These are phyloP conservation scores for Deinandra increscens DNA, from an alignment of 129 eudicot genomes.

Conservation along the genomic window DNA sequence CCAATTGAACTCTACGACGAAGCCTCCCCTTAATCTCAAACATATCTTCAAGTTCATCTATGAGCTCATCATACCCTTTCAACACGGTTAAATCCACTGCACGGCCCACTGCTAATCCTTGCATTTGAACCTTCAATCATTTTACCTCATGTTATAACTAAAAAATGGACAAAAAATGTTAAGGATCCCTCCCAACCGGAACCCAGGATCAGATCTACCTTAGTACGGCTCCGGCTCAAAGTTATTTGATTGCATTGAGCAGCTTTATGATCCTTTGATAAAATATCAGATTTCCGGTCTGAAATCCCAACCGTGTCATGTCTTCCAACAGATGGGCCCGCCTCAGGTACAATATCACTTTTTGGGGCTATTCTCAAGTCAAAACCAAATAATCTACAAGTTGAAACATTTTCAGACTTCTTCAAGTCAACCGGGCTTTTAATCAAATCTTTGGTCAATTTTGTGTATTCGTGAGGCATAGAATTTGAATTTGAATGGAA, in stretches of 20 bases:
- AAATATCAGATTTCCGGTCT: slow-evolving; percentile 43
- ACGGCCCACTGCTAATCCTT: slow-evolving; percentile 83
- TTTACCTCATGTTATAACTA: not conserved
- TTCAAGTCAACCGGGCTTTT: slow-evolving; percentile 32
- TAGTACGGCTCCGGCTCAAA: slow-evolving; percentile 74
- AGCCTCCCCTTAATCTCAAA: slow-evolving; percentile 82
- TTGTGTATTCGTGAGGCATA: slow-evolving; percentile 32
- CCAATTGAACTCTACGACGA: slow-evolving; percentile 61
- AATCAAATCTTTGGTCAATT: slow-evolving; percentile 22
- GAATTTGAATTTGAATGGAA: slow-evolving; percentile 33
- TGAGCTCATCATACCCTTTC: slow-evolving; percentile 61
- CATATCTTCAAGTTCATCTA: slow-evolving; percentile 68
- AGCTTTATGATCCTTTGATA: slow-evolving; percentile 54
- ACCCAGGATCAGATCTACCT: slow-evolving; percentile 45
- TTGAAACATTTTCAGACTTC: slow-evolving; percentile 43
- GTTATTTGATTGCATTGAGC: slow-evolving; percentile 56
- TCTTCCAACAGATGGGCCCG: slow-evolving; percentile 28
- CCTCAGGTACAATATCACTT: slow-evolving; percentile 25
- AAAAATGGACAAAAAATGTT: not conserved
- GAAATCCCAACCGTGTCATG: slow-evolving; percentile 38
- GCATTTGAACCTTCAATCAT: slow-evolving; percentile 75
- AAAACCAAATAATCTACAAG: slow-evolving; percentile 81
- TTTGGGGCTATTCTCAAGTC: slow-evolving; percentile 49
- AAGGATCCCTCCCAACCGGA: not conserved
- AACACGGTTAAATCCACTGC: slow-evolving; percentile 67